phyloP scores from a whole-genome alignment of 2,329 filamentous ascomycete species.

The Fusarium kyushuense region DNA sequence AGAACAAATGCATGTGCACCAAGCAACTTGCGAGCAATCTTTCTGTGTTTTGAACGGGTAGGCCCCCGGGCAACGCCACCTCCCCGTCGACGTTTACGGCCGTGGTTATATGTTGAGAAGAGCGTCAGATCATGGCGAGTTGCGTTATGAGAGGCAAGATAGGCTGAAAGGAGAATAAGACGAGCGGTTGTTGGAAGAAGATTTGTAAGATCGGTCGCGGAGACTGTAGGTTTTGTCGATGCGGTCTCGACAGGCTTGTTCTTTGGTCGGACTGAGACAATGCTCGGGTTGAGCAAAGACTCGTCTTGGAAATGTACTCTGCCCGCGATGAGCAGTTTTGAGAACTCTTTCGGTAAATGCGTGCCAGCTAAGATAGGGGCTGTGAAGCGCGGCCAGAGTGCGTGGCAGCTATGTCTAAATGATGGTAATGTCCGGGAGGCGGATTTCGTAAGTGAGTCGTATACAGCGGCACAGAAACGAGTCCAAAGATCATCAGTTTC shows the following conservation, averaged over 20 bases:
- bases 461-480: constrained; percentile 84
- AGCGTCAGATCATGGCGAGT: constrained; percentile 77
- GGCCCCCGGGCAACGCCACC: constrained; percentile 53
- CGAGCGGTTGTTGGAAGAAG: constrained; percentile 79
- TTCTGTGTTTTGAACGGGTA: constrained; percentile 68
- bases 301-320: constrained; percentile 80
- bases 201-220: constrained; percentile 61
- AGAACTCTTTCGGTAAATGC: constrained; percentile 82
- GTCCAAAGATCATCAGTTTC: constrained; percentile 79
- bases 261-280: constrained; percentile 57
- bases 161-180: constrained; percentile 79
- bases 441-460: constrained; percentile 85
- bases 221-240: constrained; percentile 34
- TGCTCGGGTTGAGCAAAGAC: constrained; percentile 73
- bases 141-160: constrained; percentile 85
- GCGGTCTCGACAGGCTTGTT: constrained; percentile 6
- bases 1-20: constrained; percentile 82
- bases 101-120: constrained; percentile 78
- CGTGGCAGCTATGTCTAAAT: constrained; percentile 76
- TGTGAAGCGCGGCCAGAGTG: constrained; percentile 88
- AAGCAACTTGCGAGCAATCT: constrained; percentile 81
- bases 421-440: constrained; percentile 82
- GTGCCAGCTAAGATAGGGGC: constrained; percentile 81
- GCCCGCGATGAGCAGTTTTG: constrained; percentile 80
- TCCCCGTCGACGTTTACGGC: constrained; percentile 63